Conservation (phyloP, 192 early-diverging fungal species). For the Gigaspora rosea region DNA sequence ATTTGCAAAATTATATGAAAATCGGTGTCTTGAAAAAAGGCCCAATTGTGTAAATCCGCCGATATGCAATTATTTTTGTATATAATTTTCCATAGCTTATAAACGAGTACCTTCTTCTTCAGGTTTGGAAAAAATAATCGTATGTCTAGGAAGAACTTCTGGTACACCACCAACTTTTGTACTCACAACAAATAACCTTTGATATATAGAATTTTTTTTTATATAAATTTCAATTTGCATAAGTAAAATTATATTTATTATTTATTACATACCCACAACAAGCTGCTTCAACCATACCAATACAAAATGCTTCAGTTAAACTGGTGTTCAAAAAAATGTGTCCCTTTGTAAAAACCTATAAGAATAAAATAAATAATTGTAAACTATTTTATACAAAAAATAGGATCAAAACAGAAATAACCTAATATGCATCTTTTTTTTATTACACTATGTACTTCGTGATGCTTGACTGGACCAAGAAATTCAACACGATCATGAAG, state of each 20-base stretch:
- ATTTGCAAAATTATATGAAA: no score
- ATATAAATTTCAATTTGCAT: no score
- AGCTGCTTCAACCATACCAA: slow-evolving; percentile 97
- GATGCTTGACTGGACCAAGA: slow-evolving; percentile 80
- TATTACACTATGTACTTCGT: slow-evolving; percentile 78
- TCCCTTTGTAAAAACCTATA: slow-evolving; percentile 73
- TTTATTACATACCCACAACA: slow-evolving; percentile 71
- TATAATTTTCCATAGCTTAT: neutral
- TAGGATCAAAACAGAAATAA: neutral
- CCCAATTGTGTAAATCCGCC: no score
- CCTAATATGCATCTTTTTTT: neutral
- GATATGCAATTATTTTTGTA: neutral
- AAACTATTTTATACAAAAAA: neutral
- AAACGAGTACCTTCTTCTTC: slow-evolving; percentile 72
- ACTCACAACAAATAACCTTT: slow-evolving; percentile 86
- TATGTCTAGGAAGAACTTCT: slow-evolving; percentile 89
- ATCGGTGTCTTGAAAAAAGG: no score
- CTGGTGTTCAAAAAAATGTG: slow-evolving; percentile 97
- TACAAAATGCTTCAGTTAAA: slow-evolving; percentile 98
- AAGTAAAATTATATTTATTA: no score
- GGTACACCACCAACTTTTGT: slow-evolving; percentile 97
- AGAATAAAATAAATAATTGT: slow-evolving; percentile 15
- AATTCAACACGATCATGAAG: slow-evolving; percentile 92
- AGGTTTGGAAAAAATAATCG: slow-evolving; percentile 89
- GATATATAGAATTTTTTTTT: neutral